Base-by-base conservation (phyloP, 2,329 filamentous ascomycete genomes). In the Hawksworthiomyces lignivorus region DNA sequence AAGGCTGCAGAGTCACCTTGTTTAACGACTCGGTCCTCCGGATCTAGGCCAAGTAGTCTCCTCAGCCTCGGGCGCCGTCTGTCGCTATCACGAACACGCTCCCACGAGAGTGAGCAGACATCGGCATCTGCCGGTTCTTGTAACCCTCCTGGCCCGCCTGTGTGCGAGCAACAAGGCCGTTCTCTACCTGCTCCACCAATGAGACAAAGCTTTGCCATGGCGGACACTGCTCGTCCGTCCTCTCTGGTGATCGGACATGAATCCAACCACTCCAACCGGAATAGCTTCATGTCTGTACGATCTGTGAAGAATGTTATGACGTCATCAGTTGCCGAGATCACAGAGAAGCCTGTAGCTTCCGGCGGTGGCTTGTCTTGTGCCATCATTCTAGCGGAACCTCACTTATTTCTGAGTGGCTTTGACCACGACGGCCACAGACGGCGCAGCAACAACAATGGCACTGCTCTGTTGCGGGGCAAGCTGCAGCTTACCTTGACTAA, bases 401-500 rank as follows among this genome's bases (percentile, higher is more conserved):
- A 83, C 44, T 67, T 92, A 19, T 92, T 87, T 54, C 67, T 92
- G 26, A 80, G 82, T 21, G 86, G 86, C 1, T 88, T 90, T 54
- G 83, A 88, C 44, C 82, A 86, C 51, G 73, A 80, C 44, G 77
- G 82, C 36, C 71, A 74, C 52, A 58, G 62, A 7, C 60, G 63
- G 7, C 64, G 65, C 34, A 73, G 78, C 10, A 72, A 74, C 3
- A 72, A 78, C 38, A 83, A 74, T 52, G 67, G 58, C 42, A 90
- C 87, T 7, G 85, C 89, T 1, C 82, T 98, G 57, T 70, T 98
- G 12, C 77, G 92, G 43, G 92, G 92, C 15, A 88, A 81, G 50
- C 63, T 98, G 43, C 82, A 86, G 54, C 60, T 98, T 29, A 82
- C 82, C 46, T 76, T 97, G 11, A 82, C 84, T 34, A 97, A 97